Conservation (phyloP, 2,329 filamentous ascomycete species). For the Colletotrichum sublineola region DNA sequence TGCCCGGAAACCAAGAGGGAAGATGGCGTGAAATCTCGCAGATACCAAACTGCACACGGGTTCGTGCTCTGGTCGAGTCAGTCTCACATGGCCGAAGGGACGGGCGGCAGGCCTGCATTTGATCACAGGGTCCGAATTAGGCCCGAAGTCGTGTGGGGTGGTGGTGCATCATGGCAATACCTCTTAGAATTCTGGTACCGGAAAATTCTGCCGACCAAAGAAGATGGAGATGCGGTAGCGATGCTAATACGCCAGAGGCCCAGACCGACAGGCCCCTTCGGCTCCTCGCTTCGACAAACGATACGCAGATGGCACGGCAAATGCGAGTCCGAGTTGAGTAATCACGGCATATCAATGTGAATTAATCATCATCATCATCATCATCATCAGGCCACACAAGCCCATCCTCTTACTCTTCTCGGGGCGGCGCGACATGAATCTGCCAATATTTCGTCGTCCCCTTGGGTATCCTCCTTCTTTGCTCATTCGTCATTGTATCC, state of each 20-base stretch:
- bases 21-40: neutral
- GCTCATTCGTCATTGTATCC: conserved; percentile 55
- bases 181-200: neutral
- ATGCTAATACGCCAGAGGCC: neutral
- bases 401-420: neutral
- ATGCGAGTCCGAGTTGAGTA: neutral
- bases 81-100: no score
- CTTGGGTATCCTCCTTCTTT: conserved; percentile 50
- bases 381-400: neutral
- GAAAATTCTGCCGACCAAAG: neutral
- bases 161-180: neutral
- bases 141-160: neutral
- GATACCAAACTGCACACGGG: neutral
- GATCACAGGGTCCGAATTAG: neutral
- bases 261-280: neutral
- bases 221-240: neutral
- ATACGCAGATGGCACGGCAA: neutral
- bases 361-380: no score
- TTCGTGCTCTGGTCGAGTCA: neutral
- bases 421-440: conserved; percentile 52
- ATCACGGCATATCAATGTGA: neutral
- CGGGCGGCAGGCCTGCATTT: neutral
- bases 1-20: neutral
- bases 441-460: conserved; percentile 57
- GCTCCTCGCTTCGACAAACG: neutral